phyloP scores from a whole-genome alignment of 192 early-diverging fungal species.

The Umbelopsis ramanniana region DNA sequence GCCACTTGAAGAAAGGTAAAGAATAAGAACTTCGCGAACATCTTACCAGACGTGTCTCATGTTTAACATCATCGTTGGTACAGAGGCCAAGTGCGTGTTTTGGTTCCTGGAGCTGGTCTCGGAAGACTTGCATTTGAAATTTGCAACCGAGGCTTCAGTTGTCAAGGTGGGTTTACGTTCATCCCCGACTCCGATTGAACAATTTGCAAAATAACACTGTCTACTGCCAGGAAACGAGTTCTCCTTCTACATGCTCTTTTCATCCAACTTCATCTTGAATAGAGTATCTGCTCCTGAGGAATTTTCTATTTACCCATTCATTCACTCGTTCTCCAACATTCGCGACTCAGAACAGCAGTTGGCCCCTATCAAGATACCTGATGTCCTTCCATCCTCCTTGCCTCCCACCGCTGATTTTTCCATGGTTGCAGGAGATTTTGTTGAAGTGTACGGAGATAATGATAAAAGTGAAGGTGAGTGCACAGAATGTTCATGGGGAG shows the following conservation, averaged over 20 bases:
- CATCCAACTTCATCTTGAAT: conserved; percentile 96
- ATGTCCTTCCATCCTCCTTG: conserved; percentile 74
- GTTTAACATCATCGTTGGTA: neutral
- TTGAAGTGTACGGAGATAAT: conserved; percentile 80
- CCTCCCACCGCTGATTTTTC: conserved; percentile 80
- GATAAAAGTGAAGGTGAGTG: conserved; percentile 55
- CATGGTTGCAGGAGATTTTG: conserved; percentile 98
- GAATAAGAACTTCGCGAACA: neutral
- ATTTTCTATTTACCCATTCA: conserved; percentile 86
- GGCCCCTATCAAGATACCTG: conserved; percentile 76
- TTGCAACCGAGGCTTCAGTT: conserved; percentile 75
- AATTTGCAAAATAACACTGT: neutral
- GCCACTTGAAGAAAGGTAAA: conserved; percentile 53
- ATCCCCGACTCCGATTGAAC: conserved; percentile 23
- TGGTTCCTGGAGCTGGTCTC: conserved; percentile 96
- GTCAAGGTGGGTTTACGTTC: conserved; percentile 55
- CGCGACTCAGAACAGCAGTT: conserved; percentile 62
- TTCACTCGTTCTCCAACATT: conserved; percentile 91
- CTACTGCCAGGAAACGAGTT: conserved; percentile 87
- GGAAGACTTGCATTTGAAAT: conserved; percentile 94
- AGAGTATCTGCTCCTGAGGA: conserved; percentile 56
- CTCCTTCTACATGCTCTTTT: conserved; percentile 95
- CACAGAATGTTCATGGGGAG: no score
- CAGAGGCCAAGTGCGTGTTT: conserved; percentile 68
- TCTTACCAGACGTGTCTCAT: neutral